These are phyloP conservation scores for Pyracantha coccinea DNA, from an alignment of 331 rosid species.

Conservation along the genomic window DNA sequence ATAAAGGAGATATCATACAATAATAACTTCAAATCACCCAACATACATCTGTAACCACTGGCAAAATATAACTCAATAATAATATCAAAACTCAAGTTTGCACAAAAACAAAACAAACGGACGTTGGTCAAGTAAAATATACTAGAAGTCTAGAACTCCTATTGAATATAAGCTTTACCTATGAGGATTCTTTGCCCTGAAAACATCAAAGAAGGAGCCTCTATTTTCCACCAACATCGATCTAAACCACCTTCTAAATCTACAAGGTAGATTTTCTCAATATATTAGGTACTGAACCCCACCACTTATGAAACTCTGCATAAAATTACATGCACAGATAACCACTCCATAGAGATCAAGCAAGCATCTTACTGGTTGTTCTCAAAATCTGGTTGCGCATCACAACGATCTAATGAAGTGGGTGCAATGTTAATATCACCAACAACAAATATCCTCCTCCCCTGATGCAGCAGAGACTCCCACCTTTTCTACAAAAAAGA, in stretches of 20 bases:
- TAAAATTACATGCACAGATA: not conserved
- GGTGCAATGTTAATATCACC: slow-evolving; percentile 99
- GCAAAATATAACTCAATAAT: not conserved
- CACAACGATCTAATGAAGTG: slow-evolving; percentile 71
- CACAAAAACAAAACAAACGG: not conserved
- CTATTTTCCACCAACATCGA: slow-evolving; percentile 55
- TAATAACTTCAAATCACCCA: not conserved
- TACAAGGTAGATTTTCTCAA: slow-evolving; percentile 24
- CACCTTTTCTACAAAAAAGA: slow-evolving; percentile 72
- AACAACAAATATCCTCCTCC: slow-evolving; percentile 71
- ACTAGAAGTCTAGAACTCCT: not conserved
- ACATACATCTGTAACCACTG: not conserved
- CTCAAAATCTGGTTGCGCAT: slow-evolving; percentile 89
- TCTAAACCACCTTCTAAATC: slow-evolving; percentile 90
- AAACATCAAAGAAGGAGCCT: slow-evolving; percentile 69
- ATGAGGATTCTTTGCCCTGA: slow-evolving; percentile 75
- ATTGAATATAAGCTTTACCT: slow-evolving; percentile 28
- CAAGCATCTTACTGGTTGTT: slow-evolving; percentile 54
- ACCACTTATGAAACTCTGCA: not conserved
- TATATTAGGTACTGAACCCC: not conserved
- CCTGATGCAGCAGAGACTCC: slow-evolving; percentile 61
- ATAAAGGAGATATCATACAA: not conserved
- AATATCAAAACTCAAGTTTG: not conserved
- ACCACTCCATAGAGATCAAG: slow-evolving; percentile 18
- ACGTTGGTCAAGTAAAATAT: not conserved